These are phyloP conservation scores for Candida peoriensis DNA, from an alignment of 805 yeast genomes.

Conservation along the genomic window DNA sequence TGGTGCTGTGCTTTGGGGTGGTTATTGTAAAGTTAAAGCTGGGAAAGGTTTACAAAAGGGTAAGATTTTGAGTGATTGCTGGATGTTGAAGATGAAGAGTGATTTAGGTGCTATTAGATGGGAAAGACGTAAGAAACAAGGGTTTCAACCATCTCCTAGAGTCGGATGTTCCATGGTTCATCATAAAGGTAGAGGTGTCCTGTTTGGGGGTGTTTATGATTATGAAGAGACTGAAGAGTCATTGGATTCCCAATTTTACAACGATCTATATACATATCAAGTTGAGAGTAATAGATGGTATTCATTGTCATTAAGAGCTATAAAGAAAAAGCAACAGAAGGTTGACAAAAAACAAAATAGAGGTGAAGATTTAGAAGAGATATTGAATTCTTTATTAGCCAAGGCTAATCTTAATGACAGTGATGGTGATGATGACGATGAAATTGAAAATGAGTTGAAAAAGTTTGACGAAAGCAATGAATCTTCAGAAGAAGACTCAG, in stretches of 20 bases:
- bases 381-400: slow-evolving; percentile 66
- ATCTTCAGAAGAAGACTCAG: slow-evolving; percentile 18
- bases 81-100: slow-evolving; percentile 83
- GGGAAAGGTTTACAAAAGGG: slow-evolving; percentile 87
- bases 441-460: slow-evolving; percentile 45
- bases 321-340: slow-evolving; percentile 45
- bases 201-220: slow-evolving; percentile 96
- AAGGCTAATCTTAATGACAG: slow-evolving; percentile 60
- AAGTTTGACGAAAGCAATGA: slow-evolving; percentile 37
- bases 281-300: slow-evolving; percentile 88
- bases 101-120: slow-evolving; percentile 71
- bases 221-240: slow-evolving; percentile 93
- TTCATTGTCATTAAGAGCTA: slow-evolving; percentile 57
- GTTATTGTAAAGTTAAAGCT: slow-evolving; percentile 90
- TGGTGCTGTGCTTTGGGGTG: slow-evolving; percentile 88
- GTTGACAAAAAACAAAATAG: slow-evolving; percentile 40
- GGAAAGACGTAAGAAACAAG: slow-evolving; percentile 88
- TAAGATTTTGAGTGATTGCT: slow-evolving; percentile 77
- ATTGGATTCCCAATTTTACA: slow-evolving; percentile 77
- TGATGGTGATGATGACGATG: slow-evolving; percentile 36
- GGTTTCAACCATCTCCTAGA: slow-evolving; percentile 85
- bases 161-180: slow-evolving; percentile 90
- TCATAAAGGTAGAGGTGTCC: slow-evolving; percentile 86
- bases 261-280: slow-evolving; percentile 76
- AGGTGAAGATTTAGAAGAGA: slow-evolving; percentile 71